Conservation (phyloP, 768 basidiomycete species). For the Boletus insuetus region DNA sequence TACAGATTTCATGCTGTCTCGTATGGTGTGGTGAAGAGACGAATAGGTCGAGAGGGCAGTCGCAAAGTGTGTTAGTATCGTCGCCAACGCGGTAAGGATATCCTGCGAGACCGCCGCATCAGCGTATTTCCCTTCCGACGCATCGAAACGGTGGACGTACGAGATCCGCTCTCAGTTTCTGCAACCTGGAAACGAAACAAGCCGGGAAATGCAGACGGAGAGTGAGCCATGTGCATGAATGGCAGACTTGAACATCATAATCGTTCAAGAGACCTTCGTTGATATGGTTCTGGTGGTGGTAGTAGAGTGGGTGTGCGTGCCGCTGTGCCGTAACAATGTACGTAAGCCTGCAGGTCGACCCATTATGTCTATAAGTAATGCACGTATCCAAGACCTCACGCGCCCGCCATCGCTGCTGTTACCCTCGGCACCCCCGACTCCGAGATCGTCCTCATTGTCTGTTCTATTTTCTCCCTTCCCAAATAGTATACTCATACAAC, state of each 20-base stretch:
- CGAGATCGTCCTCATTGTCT: too few species aligned
- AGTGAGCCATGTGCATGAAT: not conserved
- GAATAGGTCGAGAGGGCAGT: conserved; percentile 34
- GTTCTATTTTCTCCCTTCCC: too few species aligned
- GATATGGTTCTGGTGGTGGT: not conserved
- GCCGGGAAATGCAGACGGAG: not conserved
- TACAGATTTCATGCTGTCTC: conserved; percentile 70
- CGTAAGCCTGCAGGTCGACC: too few species aligned
- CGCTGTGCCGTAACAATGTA: not conserved
- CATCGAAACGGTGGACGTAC: conserved; percentile 39
- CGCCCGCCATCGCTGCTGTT: too few species aligned
- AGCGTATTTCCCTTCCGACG: not conserved
- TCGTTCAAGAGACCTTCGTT: not conserved
- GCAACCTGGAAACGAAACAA: conserved; percentile 41
- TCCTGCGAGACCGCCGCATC: conserved; percentile 48
- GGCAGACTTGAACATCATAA: conserved; percentile 66
- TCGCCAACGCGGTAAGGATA: conserved; percentile 66
- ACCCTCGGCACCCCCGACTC: too few species aligned
- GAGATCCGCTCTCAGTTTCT: conserved; percentile 63
- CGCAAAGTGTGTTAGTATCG: conserved; percentile 64
- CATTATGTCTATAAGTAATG: too few species aligned
- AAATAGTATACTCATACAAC: too few species aligned
- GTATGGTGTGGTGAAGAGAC: conserved; percentile 61
- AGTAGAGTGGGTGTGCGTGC: conserved; percentile 8
- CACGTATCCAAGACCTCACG: too few species aligned